Evolutionary conservation across 2,329 filamentous ascomycete species (phyloP).

Genomic region (Fusarium globosum): DNA sequence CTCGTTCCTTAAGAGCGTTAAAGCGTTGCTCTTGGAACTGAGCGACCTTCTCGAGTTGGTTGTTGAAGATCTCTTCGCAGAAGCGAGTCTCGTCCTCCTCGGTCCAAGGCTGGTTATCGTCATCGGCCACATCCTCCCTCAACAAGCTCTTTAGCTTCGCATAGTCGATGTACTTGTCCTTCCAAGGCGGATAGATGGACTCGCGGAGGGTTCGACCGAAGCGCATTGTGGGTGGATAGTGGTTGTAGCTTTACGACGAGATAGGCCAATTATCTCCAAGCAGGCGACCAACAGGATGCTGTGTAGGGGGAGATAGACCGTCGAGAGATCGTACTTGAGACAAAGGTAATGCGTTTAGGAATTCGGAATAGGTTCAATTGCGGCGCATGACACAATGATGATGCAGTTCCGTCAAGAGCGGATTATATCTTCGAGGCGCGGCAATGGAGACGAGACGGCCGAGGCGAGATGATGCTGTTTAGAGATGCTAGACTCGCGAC

Average conservation of each 20-base stretch:
- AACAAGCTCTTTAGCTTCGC: constrained; percentile 89
- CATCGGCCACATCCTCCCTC: constrained; percentile 77
- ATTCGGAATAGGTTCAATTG: constrained; percentile 7
- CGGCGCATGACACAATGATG: constrained; percentile 33
- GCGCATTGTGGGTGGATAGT: constrained; percentile 70
- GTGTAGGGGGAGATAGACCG: not conserved
- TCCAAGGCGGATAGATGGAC: constrained; percentile 87
- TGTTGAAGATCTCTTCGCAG: constrained; percentile 93
- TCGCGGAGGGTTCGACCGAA: constrained; percentile 90
- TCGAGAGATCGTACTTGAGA: not conserved
- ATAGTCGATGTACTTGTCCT: constrained; percentile 95
- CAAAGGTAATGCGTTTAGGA: not conserved
- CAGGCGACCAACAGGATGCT: constrained; percentile 1
- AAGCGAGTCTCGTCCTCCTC: constrained; percentile 94
- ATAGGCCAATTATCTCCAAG: constrained; percentile 15
- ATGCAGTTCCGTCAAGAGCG: constrained; percentile 17
- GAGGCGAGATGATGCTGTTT: not conserved
- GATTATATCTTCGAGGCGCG: constrained; percentile 12
- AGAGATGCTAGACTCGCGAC: not conserved
- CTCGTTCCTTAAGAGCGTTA: constrained; percentile 63
- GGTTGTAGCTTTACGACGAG: constrained; percentile 1
- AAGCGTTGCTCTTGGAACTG: constrained; percentile 87
- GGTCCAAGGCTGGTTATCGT: constrained; percentile 77
- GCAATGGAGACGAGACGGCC: not conserved
- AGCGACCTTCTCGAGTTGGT: constrained; percentile 94